Evolutionary conservation across 768 basidiomycete species (phyloP).

Genomic region (Lactarius vividus): DNA sequence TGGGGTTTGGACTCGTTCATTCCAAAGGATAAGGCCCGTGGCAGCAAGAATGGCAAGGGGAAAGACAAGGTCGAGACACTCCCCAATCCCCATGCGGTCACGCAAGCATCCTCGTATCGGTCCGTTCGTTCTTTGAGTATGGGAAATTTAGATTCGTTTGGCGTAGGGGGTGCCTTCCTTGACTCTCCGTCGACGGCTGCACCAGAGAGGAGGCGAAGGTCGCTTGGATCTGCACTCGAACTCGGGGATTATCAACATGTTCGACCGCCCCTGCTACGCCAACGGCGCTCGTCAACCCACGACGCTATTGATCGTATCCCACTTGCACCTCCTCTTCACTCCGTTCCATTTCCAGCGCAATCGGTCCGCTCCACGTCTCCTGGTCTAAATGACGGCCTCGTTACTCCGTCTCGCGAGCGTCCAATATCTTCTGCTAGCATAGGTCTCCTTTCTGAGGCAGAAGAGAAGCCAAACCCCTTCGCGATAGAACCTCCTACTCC

Average conservation of each 20-base stretch:
- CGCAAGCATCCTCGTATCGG: constrained; percentile 20
- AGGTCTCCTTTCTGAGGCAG: constrained; percentile 42
- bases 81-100: constrained; percentile 45
- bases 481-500: constrained; percentile 39
- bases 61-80: constrained; percentile 40
- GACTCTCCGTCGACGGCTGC: constrained; percentile 38
- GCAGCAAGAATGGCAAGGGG: constrained; percentile 36
- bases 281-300: constrained; percentile 52
- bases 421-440: constrained; percentile 52
- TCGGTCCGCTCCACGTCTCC: constrained; percentile 37
- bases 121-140: constrained; percentile 60
- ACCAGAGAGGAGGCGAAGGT: constrained; percentile 48
- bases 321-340: constrained; percentile 41
- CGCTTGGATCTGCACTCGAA: constrained; percentile 58
- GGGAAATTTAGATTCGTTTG: constrained; percentile 56
- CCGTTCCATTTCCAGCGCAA: constrained; percentile 58
- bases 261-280: constrained; percentile 39
- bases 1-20: constrained; percentile 83
- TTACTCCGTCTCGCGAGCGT: constrained; percentile 38
- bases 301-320: constrained; percentile 44
- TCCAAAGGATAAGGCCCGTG: constrained; percentile 57
- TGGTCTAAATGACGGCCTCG: constrained; percentile 35
- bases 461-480: constrained; percentile 39
- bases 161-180: constrained; percentile 46
- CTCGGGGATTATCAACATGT: constrained; percentile 45